Evolutionary conservation across 2,329 filamentous ascomycete genomes (phyloP).

Genomic region (Beauveria sp.): DNA sequence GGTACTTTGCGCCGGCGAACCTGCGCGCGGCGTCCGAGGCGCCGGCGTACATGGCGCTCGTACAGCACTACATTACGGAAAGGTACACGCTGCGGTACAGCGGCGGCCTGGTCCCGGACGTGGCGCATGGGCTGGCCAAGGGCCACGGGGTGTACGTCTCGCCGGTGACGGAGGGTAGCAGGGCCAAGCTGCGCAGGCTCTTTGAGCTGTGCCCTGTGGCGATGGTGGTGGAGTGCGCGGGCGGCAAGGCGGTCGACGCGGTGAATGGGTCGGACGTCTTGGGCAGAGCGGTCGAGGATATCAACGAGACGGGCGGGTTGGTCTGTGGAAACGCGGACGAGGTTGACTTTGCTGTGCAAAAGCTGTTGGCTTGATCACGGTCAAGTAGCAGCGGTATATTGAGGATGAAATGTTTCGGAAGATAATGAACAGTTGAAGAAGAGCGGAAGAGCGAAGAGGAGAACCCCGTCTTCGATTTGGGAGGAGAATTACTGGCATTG

Average conservation of each 20-base stretch:
- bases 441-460: too few species aligned
- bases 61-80: slow-evolving; percentile 41
- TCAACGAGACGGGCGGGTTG: slow-evolving; percentile 43
- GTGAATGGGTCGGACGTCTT: slow-evolving; percentile 34
- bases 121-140: slow-evolving; percentile 52
- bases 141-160: slow-evolving; percentile 55
- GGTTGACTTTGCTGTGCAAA: slow-evolving; percentile 30
- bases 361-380: slow-evolving; percentile 11
- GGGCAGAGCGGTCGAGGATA: slow-evolving; percentile 27
- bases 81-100: slow-evolving; percentile 54
- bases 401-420: too few species aligned
- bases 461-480: not conserved
- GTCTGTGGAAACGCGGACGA: slow-evolving; percentile 44
- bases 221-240: slow-evolving; percentile 52
- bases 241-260: slow-evolving; percentile 47
- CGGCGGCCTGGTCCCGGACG: slow-evolving; percentile 54
- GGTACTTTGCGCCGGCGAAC: slow-evolving; percentile 58
- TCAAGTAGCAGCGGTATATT: too few species aligned
- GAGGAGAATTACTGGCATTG: not conserved
- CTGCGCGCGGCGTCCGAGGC: slow-evolving; percentile 48
- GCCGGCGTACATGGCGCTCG: slow-evolving; percentile 38
- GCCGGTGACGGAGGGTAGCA: slow-evolving; percentile 43
- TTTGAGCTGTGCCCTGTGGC: slow-evolving; percentile 56
- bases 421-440: not conserved
- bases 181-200: slow-evolving; percentile 50